These are phyloP conservation scores for Arthromyces matolae DNA, from an alignment of 768 basidiomycete genomes.

Conservation along the genomic window DNA sequence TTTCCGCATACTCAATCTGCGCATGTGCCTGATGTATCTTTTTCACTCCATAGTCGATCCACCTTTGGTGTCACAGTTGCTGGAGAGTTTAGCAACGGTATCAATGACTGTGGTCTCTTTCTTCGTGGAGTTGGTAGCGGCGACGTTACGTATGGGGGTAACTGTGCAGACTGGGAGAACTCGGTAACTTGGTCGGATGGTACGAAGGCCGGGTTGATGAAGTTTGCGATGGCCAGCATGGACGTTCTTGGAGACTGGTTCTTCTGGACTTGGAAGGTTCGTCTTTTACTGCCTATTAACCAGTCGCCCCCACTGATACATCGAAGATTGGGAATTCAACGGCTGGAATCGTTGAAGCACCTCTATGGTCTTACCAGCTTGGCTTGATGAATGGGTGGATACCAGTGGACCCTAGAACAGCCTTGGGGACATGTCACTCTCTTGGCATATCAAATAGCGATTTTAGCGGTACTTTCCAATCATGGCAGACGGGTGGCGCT, in stretches of 20 bases:
- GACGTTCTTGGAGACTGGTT: slow-evolving; percentile 32
- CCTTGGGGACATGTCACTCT: slow-evolving; percentile 51
- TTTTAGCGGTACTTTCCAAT: slow-evolving; percentile 44
- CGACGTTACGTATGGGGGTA: slow-evolving; percentile 25
- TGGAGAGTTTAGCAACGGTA: slow-evolving; percentile 70
- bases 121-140: slow-evolving; percentile 15
- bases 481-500: slow-evolving; percentile 72
- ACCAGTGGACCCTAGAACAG: slow-evolving; percentile 56
- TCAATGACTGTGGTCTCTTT: slow-evolving; percentile 50
- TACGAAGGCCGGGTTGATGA: slow-evolving; percentile 30
- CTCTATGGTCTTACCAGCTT: slow-evolving; percentile 51
- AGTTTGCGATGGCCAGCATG: slow-evolving; percentile 52
- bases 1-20: neutral
- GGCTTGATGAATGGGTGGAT: slow-evolving; percentile 40
- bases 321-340: slow-evolving; percentile 34
- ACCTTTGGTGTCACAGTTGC: slow-evolving; percentile 65
- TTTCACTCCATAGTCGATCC: slow-evolving; percentile 13
- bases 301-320: slow-evolving; percentile 2
- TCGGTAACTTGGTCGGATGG: slow-evolving; percentile 51
- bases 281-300: slow-evolving; percentile 8
- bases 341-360: slow-evolving; percentile 36
- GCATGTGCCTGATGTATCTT: slow-evolving; percentile 9
- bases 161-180: slow-evolving; percentile 36
- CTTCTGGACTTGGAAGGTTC: slow-evolving; percentile 53
- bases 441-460: slow-evolving; percentile 40